These are phyloP conservation scores for Aspergillus bombycis DNA, from an alignment of 2,329 filamentous ascomycete species.

Conservation along the genomic window DNA sequence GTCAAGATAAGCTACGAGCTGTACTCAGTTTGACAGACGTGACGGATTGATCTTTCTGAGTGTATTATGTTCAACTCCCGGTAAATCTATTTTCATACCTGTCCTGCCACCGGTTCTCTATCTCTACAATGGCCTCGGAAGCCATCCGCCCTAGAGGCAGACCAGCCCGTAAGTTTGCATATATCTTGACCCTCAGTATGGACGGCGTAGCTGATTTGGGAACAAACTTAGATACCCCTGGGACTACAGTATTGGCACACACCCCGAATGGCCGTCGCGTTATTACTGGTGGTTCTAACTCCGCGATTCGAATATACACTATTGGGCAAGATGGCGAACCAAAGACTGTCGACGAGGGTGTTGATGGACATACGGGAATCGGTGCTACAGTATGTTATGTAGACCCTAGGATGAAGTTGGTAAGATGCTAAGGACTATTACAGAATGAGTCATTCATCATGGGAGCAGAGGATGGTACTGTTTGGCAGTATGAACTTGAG, in stretches of 20 bases:
- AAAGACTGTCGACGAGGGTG: constrained; percentile 85
- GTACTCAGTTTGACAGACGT: not conserved
- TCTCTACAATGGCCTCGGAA: constrained; percentile 39
- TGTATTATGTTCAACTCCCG: not conserved
- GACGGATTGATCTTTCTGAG: not conserved
- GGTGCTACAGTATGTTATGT: constrained; percentile 62
- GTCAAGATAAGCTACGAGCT: not conserved
- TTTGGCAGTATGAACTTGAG: constrained; percentile 85
- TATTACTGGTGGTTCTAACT: constrained; percentile 90
- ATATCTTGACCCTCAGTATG: not conserved
- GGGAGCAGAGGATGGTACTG: constrained; percentile 92
- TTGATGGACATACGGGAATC: constrained; percentile 81
- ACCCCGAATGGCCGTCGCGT: constrained; percentile 85
- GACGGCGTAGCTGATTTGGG: not conserved
- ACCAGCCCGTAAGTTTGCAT: constrained; percentile 50
- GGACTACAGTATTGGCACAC: constrained; percentile 84
- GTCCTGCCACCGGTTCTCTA: not conserved
- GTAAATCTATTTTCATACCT: not conserved
- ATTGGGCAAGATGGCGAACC: constrained; percentile 92
- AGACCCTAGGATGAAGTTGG: not conserved
- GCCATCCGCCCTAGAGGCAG: constrained; percentile 42
- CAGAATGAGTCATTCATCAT: constrained; percentile 82
- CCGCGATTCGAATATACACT: constrained; percentile 88
- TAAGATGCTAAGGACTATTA: constrained; percentile 11
- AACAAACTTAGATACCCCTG: constrained; percentile 68